Conservation (phyloP, 2,329 filamentous ascomycete genomes). For the Alternaria metachromatica region DNA sequence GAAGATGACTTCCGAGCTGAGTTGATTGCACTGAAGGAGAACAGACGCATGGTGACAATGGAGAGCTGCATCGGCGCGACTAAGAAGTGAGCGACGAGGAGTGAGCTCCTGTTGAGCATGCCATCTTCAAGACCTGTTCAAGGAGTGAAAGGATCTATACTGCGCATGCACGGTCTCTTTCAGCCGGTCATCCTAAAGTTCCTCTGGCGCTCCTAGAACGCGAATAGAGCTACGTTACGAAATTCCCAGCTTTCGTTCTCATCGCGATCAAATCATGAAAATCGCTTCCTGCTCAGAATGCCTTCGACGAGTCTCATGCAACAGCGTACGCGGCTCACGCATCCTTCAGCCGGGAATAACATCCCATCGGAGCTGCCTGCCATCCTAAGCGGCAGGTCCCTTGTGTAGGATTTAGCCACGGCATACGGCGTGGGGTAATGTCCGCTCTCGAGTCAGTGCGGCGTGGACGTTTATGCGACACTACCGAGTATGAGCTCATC, state of each 20-base stretch:
- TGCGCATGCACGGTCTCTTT: fast-evolving
- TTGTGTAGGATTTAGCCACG: not conserved
- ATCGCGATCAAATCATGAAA: not conserved
- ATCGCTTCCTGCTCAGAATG: not conserved
- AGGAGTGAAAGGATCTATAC: not conserved
- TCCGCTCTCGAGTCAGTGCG: not conserved
- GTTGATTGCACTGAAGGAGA: conserved; percentile 19
- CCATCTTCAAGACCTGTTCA: not conserved
- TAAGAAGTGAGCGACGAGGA: not conserved
- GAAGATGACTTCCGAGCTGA: conserved; percentile 21
- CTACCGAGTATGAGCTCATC: not conserved
- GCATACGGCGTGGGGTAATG: not conserved
- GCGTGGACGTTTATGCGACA: not conserved
- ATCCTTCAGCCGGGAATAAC: not conserved
- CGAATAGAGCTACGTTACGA: not conserved
- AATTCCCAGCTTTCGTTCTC: not conserved
- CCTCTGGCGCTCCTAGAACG: not conserved
- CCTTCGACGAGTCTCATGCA: not conserved
- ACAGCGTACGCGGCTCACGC: not conserved
- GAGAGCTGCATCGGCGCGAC: conserved; percentile 16
- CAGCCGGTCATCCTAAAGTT: not conserved
- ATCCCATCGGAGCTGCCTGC: not conserved
- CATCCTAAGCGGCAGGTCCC: not conserved
- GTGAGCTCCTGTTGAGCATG: no score
- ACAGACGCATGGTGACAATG: conserved; percentile 11